Conservation (phyloP, 148 eudicot genomes). For the Selenicereus undatus region DNA sequence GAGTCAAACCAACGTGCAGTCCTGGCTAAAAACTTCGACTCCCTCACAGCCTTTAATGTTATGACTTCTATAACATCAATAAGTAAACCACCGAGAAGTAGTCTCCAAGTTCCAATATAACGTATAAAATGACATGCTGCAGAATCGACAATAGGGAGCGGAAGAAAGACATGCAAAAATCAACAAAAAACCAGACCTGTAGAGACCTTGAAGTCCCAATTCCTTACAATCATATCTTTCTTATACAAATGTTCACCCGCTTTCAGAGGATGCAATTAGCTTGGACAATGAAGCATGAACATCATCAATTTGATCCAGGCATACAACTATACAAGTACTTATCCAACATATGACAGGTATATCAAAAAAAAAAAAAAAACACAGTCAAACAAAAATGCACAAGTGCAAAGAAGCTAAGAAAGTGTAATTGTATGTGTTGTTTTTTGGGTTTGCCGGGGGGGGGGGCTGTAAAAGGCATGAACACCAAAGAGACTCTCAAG, state of each 20-base stretch:
- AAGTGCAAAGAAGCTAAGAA: neutral
- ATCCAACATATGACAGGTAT: neutral
- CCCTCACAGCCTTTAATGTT: neutral
- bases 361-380: no score
- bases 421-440: neutral
- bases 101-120: no score
- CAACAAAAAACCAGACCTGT: neutral
- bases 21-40: neutral
- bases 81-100: neutral
- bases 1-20: neutral
- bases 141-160: neutral
- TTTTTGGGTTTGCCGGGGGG: neutral
- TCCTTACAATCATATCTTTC: neutral
- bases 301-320: neutral
- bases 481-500: neutral
- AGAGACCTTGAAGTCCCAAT: neutral
- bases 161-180: constrained; percentile 5
- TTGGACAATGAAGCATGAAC: neutral
- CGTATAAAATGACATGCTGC: neutral
- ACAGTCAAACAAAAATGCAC: neutral
- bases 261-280: no score
- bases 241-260: no score
- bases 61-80: neutral
- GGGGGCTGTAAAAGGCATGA: neutral
- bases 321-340: neutral